Percentiles rank a stretch among this genome's conserved stretches.
phyloP scores from a whole-genome alignment of 805 yeast species.

The Barnettozyma vustinii region DNA sequence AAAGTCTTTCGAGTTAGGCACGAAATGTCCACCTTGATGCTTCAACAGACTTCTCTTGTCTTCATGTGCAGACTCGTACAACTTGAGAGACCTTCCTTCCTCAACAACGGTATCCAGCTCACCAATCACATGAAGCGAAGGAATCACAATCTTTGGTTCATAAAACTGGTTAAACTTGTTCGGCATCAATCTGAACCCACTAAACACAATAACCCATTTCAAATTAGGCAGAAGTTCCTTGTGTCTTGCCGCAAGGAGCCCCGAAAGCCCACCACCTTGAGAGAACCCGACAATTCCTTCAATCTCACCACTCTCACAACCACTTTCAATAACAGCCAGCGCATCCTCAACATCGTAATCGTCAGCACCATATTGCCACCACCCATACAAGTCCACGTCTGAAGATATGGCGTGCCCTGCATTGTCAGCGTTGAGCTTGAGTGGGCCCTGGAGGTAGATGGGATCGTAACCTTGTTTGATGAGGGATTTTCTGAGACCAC shows the following conservation, averaged over 20 bases:
- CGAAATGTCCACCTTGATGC: conserved; percentile 96
- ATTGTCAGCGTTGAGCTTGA: conserved; percentile 46
- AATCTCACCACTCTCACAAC: conserved; percentile 54
- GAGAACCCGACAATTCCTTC: conserved; percentile 86
- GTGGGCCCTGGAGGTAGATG: conserved; percentile 71
- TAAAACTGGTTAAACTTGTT: conserved; percentile 18
- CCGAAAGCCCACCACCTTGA: conserved; percentile 88
- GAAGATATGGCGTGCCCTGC: conserved; percentile 22
- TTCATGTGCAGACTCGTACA: conserved; percentile 47
- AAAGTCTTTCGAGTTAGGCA: conserved; percentile 70
- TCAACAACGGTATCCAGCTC: conserved; percentile 84
- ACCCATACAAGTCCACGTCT: conserved; percentile 40
- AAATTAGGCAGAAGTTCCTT: conserved; percentile 37
- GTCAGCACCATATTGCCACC: conserved; percentile 56
- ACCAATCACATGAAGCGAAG: conserved; percentile 72
- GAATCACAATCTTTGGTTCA: conserved; percentile 21
- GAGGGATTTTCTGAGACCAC: conserved; percentile 76
- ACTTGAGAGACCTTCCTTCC: conserved; percentile 54
- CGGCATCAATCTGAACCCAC: conserved; percentile 47
- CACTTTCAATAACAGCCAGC: conserved; percentile 36
- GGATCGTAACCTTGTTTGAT: conserved; percentile 57
- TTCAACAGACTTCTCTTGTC: conserved; percentile 43
- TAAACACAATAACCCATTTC: conserved; percentile 40
- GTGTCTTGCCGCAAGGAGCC: conserved; percentile 48
- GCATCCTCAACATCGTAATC: conserved; percentile 30